Base-by-base conservation (phyloP, 2,329 filamentous ascomycete species). In the Fusarium buxicola region DNA sequence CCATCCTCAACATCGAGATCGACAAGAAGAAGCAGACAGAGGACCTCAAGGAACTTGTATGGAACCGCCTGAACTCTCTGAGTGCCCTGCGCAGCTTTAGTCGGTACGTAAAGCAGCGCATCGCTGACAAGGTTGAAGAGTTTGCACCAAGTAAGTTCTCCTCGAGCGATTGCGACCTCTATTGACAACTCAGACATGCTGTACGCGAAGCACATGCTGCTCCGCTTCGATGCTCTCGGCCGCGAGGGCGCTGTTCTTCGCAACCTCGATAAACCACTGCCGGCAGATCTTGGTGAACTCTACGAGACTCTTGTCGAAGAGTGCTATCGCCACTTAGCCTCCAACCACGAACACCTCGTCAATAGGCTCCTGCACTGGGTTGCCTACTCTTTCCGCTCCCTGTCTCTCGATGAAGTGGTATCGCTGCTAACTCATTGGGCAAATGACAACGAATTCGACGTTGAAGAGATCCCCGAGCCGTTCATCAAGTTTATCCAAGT, bases 141-240 rank as follows among this genome's bases (percentile, higher is more conserved):
- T 55, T 57, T 9, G 72, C 75, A 1, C 74, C 76, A 7, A 73
- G 74, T 76, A 61, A 60, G 74, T 58, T 2, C 5, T 3, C 7
- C 3, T 12, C 2, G 2, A 6, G 2, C 7, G 8, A 1, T n/a
- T 2, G 18, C 10, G 9, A 24, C 24, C 21, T 7, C 12, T 9
- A 1, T 13, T 58, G 11, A 50, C 9, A 8, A 1, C 36, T 9
- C 36, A 75, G 73, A 72, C 27, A 70, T 78, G 61, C 69, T 77
- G 0, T 78, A 77, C 32, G 71, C 72, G 3, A 74, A 77, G 16
- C 74, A 77, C 27, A 69, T 76, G 48, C 56, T 78, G 1, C 40
- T 63, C 10, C 62, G 71, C 5, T 61, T 77, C 24, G 68, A 74
- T n/a, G 58, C 66, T 18, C 65, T 76, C 9, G 70, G 72, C 5